phyloP scores from a whole-genome alignment of 495 filamentous ascomycete genomes.

The Penicillium ucsense region DNA sequence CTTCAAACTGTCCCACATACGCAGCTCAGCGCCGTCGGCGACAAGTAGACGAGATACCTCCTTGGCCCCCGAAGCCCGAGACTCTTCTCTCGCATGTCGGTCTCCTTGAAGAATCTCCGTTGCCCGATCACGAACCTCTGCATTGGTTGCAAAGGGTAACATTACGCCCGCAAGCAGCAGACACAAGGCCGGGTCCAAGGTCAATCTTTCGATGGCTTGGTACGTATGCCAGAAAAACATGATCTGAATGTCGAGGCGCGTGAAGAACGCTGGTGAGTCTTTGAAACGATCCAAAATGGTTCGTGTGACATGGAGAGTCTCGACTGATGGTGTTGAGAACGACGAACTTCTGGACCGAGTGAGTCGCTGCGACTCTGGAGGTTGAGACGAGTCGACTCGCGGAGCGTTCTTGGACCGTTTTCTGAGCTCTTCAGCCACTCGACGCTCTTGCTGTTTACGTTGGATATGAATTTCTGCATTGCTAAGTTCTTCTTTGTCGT shows the following conservation, averaged over 20 bases:
- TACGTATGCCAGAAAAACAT: not conserved
- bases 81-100: not conserved
- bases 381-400: not conserved
- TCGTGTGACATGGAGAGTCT: not conserved
- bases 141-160: not conserved
- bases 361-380: not conserved
- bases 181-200: not conserved
- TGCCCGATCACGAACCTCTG: not conserved
- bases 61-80: not conserved
- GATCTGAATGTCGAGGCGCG: not conserved
- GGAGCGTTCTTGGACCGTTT: too few relatives aligned
- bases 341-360: not conserved
- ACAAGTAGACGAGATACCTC: not conserved
- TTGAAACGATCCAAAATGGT: not conserved
- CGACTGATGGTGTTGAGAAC: not conserved
- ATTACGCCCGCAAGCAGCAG: not conserved
- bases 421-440: not conserved
- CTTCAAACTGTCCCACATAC: not conserved
- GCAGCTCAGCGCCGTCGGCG: not conserved
- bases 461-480: not conserved
- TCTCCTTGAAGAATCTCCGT: not conserved
- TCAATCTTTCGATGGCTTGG: not conserved
- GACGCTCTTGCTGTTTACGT: not conserved
- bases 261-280: not conserved
- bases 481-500: not conserved